Percentiles rank a stretch among this genome's conserved stretches.
phyloP scores from a whole-genome alignment of 441 rosid species.

The Daphne laureola region DNA sequence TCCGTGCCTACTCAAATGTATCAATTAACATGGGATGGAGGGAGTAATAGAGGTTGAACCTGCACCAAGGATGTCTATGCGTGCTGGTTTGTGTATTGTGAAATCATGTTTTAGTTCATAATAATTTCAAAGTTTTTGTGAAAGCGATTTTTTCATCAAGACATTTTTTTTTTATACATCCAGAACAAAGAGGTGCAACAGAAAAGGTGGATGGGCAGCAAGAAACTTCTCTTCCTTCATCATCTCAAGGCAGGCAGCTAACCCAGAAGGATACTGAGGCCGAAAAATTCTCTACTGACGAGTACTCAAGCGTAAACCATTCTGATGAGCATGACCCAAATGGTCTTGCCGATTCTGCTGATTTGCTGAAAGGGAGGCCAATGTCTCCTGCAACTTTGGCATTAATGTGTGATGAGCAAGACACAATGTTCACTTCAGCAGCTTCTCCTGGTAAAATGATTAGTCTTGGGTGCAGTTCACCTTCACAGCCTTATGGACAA shows the following conservation, averaged over 20 bases:
- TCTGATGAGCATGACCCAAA: slow-evolving; percentile 22
- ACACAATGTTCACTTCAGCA: slow-evolving; percentile 47
- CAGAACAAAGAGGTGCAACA: slow-evolving; percentile 9
- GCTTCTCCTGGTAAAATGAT: slow-evolving; percentile 24
- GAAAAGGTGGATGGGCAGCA: slow-evolving; percentile 18
- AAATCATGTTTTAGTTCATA: too few relatives aligned
- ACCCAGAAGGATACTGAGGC: slow-evolving; percentile 21
- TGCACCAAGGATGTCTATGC: too few relatives aligned
- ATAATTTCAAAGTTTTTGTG: neutral
- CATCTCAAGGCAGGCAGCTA: slow-evolving; percentile 21
- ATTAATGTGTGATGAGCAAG: slow-evolving; percentile 85
- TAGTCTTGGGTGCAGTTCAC: slow-evolving; percentile 13
- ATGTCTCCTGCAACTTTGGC: slow-evolving; percentile 55
- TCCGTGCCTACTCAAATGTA: too few relatives aligned
- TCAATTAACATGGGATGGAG: too few relatives aligned
- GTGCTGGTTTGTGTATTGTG: too few relatives aligned
- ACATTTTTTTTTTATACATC: neutral
- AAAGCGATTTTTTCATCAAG: neutral
- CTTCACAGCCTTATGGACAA: slow-evolving; percentile 18
- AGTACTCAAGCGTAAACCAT: slow-evolving; percentile 17
- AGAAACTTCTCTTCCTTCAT: slow-evolving; percentile 15
- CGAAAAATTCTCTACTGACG: slow-evolving; percentile 22
- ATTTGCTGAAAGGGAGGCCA: slow-evolving; percentile 31
- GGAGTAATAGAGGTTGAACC: too few relatives aligned
- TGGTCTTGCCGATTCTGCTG: slow-evolving; percentile 22